phyloP scores from a whole-genome alignment of 208 protist genomes.

The Sergeia podlipaevii region DNA sequence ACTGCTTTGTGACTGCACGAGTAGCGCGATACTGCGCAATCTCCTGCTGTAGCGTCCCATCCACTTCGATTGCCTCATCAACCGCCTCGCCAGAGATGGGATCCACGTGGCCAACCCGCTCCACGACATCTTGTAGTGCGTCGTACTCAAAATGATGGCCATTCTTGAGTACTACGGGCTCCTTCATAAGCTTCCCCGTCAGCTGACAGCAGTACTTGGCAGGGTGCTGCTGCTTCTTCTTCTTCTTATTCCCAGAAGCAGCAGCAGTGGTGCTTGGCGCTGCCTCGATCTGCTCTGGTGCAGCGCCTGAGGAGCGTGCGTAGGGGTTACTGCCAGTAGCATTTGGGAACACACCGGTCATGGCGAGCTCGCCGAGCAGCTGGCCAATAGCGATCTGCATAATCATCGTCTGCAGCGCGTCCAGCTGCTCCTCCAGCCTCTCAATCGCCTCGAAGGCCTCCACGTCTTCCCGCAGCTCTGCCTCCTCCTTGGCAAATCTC shows the following conservation, averaged over 20 bases:
- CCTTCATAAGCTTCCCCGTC: constrained; percentile 85
- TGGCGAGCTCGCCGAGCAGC: constrained; percentile 54
- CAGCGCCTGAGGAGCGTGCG: neutral
- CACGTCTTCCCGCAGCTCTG: constrained; percentile 32
- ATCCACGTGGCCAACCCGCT: constrained; percentile 82
- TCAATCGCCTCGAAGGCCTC: constrained; percentile 44
- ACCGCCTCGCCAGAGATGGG: constrained; percentile 72
- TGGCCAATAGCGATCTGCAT: constrained; percentile 72
- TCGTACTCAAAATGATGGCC: constrained; percentile 82
- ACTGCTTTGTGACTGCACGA: constrained; percentile 28
- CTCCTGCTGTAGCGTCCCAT: constrained; percentile 74
- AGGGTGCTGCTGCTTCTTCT: constrained; percentile 62
- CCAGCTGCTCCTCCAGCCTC: constrained; percentile 65
- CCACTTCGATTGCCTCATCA: constrained; percentile 59
- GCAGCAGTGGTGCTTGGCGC: neutral
- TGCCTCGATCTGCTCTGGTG: neutral
- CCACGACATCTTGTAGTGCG: constrained; percentile 68
- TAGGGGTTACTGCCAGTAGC: neutral
- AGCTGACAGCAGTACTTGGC: constrained; percentile 71
- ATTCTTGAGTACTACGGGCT: constrained; percentile 75
- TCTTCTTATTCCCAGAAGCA: constrained; percentile 8
- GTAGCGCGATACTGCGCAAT: constrained; percentile 75
- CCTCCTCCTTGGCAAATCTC: constrained; percentile 49
- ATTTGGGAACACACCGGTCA: constrained; percentile 14
- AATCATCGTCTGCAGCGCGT: constrained; percentile 60